Evolutionary conservation across 768 basidiomycete genomes (phyloP).

Genomic region (Boletus insuetus): DNA sequence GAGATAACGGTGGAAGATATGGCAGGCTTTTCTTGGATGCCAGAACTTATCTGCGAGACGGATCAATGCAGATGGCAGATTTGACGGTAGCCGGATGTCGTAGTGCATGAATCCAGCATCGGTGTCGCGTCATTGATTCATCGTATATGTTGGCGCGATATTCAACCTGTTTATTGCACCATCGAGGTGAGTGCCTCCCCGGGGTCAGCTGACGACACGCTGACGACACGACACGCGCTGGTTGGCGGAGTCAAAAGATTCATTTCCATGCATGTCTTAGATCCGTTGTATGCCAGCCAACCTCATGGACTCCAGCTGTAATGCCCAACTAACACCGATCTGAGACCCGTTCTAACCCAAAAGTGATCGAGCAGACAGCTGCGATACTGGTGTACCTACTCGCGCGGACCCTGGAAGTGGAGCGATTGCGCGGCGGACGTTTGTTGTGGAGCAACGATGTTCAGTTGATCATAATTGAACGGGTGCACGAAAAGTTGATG

Average conservation of each 20-base stretch:
- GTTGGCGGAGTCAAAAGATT: slow-evolving; percentile 5
- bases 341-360: slow-evolving; percentile 1
- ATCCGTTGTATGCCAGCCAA: slow-evolving; percentile 1
- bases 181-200: not conserved
- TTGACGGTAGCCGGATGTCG: slow-evolving; percentile 31
- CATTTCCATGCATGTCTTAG: slow-evolving; percentile 8
- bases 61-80: slow-evolving; percentile 42
- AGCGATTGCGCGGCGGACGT: slow-evolving; percentile 2
- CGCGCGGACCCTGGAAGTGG: not conserved
- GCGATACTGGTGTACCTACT: not conserved
- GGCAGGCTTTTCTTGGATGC: slow-evolving; percentile 88
- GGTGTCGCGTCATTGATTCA: slow-evolving; percentile 2
- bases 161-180: not conserved
- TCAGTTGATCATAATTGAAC: no score
- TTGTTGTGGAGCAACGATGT: no score
- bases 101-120: slow-evolving; percentile 16
- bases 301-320: slow-evolving; percentile 7
- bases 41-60: slow-evolving; percentile 64
- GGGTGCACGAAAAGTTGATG: no score
- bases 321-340: not conserved
- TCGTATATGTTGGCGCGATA: not conserved
- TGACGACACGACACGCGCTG: not conserved
- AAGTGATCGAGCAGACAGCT: not conserved
- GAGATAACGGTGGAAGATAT: slow-evolving; percentile 90
- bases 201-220: not conserved